Evolutionary conservation across 2,329 filamentous ascomycete species (phyloP), one percentile per base, ranked within the genome.

Genomic region (Colletotrichum brevisporum): DNA sequence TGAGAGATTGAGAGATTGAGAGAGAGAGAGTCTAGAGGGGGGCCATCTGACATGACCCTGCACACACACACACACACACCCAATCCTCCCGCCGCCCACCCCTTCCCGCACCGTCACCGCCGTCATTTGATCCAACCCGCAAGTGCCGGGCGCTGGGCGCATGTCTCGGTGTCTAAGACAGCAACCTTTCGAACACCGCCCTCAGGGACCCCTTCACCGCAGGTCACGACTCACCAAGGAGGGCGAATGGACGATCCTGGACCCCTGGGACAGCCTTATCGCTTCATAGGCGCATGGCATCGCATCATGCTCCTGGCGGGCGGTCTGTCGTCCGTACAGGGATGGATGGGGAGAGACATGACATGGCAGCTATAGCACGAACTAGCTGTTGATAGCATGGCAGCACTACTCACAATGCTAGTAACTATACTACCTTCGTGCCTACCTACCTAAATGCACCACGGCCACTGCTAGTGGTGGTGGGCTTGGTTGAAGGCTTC

Each of bases 101-200:
- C 51, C 45, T 47, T 57, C 55, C 67, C 67, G 66, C 55, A 60
- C 27, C 62, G 62, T 67, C 67, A 61, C 63, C 67, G 67, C 63
- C 67, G 67, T 69, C 67, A 66, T 66, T 69, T 69, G 67, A 67
- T 61, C 62, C 62, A 47, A 52, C 50, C 62, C 51, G 26, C 62
- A 52, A 69, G 55, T 51, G 27, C 43, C 66, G 47, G 66, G 54
- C 50, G 50, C 21, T 51, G 50, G 55, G 62, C 62, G 62, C 26
- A 69, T 69, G 66, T 69, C 66, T 69, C 55, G 57, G 31, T 67
- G 36, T 69, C 56, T 41, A 60, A 67, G 56, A 67, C 62, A 61
- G 3, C 10, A 36, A 45, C 18, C 31, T 36, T 10, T 36, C 31
- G 31, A 36, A 2, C 51, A 43, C 9, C 43, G 47, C n/a, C 41